Base-by-base conservation (phyloP, 2,329 filamentous ascomycete species). In the Coniosporium tulheliwenetii region DNA sequence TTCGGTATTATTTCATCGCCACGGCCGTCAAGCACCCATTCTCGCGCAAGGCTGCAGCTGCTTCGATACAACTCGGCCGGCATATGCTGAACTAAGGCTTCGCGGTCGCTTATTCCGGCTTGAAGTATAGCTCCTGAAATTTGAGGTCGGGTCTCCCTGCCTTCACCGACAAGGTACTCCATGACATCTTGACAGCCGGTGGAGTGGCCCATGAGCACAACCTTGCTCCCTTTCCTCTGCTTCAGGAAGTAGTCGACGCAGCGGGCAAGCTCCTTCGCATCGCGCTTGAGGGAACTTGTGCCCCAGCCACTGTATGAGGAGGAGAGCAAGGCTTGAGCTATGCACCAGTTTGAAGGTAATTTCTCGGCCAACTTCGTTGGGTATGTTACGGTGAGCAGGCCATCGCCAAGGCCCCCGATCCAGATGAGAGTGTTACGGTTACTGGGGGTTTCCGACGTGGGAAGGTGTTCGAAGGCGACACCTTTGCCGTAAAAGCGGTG, bases 121-220 rank as follows among this genome's bases (percentile, higher is more conserved):
- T 93, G 86, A 41, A 94, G 62, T 36, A 94, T 80, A 38, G 77
- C 78, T 31, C 81, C 86, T 44, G 91, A 75, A 1, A 93, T 62
- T 0, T 43, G 62, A 0, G 74, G 71, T 10, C 72, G 61, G 34
- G 60, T 58, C 5, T 60, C 44, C 36, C 62, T 52, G 41, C 45
- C 59, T 29, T 45, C 51, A 36, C 51, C 52, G n/a, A 54, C 47
- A 1, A 79, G 53, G 47, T 82, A 83, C 48, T 80, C 72, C 60
- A 82, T 69, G 10, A 75, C 66, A 52, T 81, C 78, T 55, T 83
- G 79, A 48, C 73, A 80, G 0, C 79, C 79, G 0, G 79, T 83
- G 2, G 73, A 78, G 49, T 81, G 77, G 2, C 79, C 79, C 72
- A 83, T 77, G 10, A 82, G 55, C 19, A 79, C 72, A n/a, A 82